Evolutionary conservation across 78 protist genomes (phyloP).

Genomic region (Paratrimastix pyriformis): DNA sequence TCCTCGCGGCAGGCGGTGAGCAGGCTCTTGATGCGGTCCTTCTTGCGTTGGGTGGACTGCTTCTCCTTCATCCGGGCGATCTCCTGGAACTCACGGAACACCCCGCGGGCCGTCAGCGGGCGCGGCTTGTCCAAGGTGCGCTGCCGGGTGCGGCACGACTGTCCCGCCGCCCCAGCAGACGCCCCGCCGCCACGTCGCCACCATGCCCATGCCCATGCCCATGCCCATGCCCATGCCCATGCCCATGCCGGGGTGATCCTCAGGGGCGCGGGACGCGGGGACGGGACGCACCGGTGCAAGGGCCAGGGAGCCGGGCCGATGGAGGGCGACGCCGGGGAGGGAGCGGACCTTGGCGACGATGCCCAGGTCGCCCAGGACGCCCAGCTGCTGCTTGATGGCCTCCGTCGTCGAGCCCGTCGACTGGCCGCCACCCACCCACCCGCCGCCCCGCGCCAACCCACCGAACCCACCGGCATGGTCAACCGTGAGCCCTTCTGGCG

Average conservation of each 20-base stretch:
- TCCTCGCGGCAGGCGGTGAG: slow-evolving; percentile 50
- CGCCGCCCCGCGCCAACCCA: no score
- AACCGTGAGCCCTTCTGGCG: no score
- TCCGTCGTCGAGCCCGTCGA: slow-evolving; percentile 50
- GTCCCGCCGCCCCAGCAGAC: background rate
- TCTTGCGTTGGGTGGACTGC: slow-evolving; percentile 23
- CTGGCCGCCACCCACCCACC: no score
- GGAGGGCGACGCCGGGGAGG: no score
- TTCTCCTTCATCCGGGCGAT: slow-evolving; percentile 32
- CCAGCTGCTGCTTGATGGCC: slow-evolving; percentile 36
- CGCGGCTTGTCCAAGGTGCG: slow-evolving; percentile 3
- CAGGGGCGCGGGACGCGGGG: no score
- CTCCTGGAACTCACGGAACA: slow-evolving; percentile 20
- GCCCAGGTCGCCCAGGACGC: slow-evolving; percentile 78
- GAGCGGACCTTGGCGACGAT: slow-evolving; percentile 50
- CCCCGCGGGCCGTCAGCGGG: slow-evolving; percentile 47
- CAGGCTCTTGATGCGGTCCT: slow-evolving; percentile 45
- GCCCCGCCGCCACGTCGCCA: no score
- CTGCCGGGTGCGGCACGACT: slow-evolving; percentile 15
- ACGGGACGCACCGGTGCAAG: no score
- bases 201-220: no score
- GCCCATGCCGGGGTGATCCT: no score
- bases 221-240: no score
- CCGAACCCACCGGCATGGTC: no score
- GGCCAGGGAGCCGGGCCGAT: no score